Percentiles rank a stretch among this genome's conserved stretches.
phyloP scores from a whole-genome alignment of 139 green algal genomes.

The Micractinium sp. region DNA sequence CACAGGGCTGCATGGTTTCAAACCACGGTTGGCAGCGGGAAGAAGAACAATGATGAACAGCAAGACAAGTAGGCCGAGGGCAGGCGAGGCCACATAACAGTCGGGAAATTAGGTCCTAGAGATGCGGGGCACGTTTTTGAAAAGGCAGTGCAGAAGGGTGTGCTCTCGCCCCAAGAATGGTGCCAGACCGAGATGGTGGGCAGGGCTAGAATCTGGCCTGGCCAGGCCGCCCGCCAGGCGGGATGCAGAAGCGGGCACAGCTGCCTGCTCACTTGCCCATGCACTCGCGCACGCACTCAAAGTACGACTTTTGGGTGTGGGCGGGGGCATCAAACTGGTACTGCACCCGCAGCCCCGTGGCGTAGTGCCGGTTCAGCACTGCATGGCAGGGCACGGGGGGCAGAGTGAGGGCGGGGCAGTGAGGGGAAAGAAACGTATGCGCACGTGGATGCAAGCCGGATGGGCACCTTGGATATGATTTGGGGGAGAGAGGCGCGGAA shows the following conservation, averaged over 20 bases:
- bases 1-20: too few species aligned
- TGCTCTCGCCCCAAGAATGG: too few species aligned
- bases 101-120: too few species aligned
- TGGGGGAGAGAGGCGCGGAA: neutral
- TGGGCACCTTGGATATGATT: neutral
- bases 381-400: neutral
- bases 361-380: conserved; percentile 30
- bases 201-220: too few species aligned
- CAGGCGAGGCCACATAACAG: too few species aligned
- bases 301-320: neutral
- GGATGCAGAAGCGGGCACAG: neutral
- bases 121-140: too few species aligned
- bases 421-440: neutral
- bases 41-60: too few species aligned
- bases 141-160: too few species aligned
- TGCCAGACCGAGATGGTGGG: too few species aligned
- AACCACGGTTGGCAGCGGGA: too few species aligned
- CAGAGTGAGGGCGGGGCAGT: neutral
- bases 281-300: conserved; percentile 34
- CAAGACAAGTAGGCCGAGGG: too few species aligned
- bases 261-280: neutral
- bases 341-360: neutral
- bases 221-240: too few species aligned
- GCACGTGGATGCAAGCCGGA: neutral
- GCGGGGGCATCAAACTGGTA: conserved; percentile 15